A percentile compares a stretch with the other conserved stretches of the same genome.
These are phyloP conservation scores for Aegilops tauschii DNA, from an alignment of 176 grass and related monocot species.

Conservation along the genomic window DNA sequence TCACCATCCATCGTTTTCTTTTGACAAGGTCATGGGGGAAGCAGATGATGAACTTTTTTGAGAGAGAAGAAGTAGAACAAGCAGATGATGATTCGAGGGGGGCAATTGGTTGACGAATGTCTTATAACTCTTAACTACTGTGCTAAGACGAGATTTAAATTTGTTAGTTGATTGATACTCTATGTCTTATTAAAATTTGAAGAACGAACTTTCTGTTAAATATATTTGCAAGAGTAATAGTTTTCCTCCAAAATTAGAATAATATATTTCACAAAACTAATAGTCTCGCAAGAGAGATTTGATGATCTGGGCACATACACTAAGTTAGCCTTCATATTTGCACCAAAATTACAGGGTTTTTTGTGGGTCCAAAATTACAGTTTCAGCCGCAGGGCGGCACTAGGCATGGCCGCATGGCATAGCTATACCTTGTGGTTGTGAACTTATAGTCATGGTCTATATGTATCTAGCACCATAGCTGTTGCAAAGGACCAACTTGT, in stretches of 20 bases:
- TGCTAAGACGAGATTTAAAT: too few species aligned
- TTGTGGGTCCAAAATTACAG: neutral
- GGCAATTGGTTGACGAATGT: too few species aligned
- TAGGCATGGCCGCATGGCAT: neutral
- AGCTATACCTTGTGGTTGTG: too few species aligned
- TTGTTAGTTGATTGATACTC: too few species aligned
- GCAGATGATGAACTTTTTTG: too few species aligned
- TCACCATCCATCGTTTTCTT: neutral
- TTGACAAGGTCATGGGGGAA: neutral
- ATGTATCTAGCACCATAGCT: neutral
- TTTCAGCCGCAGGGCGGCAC: neutral
- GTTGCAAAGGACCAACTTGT: neutral
- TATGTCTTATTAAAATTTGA: too few species aligned
- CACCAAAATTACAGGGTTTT: neutral
- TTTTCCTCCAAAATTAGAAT: neutral
- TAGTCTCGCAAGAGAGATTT: neutral
- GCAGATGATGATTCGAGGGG: too few species aligned
- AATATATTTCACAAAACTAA: neutral
- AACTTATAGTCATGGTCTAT: neutral
- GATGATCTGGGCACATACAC: neutral
- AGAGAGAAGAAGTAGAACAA: too few species aligned
- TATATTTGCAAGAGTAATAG: neutral
- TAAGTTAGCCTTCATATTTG: neutral
- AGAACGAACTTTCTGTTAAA: rapidly evolving
- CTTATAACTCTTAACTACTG: too few species aligned